These are phyloP conservation scores for Podaxis mareebaensis DNA, from an alignment of 768 basidiomycete genomes.

Conservation along the genomic window DNA sequence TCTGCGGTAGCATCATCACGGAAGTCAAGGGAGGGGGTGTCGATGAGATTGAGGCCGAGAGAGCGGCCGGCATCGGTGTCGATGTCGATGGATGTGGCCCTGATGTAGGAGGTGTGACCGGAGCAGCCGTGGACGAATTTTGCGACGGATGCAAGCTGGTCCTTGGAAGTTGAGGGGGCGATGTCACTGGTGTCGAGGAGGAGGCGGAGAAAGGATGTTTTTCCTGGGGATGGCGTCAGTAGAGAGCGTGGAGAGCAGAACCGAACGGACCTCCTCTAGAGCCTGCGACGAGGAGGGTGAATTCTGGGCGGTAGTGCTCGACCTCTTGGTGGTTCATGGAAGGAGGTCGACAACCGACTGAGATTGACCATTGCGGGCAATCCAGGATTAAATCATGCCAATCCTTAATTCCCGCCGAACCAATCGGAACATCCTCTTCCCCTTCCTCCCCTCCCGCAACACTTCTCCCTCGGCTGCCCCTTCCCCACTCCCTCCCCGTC, in stretches of 20 bases:
- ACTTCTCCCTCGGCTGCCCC: not conserved
- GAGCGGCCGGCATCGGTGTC: constrained; percentile 53
- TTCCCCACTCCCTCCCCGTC: not conserved
- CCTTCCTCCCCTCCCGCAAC: constrained; percentile 22
- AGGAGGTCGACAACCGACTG: constrained; percentile 51
- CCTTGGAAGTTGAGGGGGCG: constrained; percentile 59
- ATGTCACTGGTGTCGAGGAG: constrained; percentile 80
- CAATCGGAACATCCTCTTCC: constrained; percentile 61
- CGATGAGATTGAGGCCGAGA: constrained; percentile 71
- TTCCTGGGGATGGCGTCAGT: constrained; percentile 46
- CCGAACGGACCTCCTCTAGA: constrained; percentile 61
- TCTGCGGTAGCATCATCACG: constrained; percentile 65
- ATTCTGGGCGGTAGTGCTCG: constrained; percentile 41
- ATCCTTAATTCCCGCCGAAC: constrained; percentile 58
- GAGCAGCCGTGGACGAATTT: constrained; percentile 79
- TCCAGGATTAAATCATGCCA: constrained; percentile 54
- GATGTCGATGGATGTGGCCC: constrained; percentile 72
- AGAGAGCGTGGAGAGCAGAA: constrained; percentile 17
- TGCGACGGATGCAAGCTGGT: constrained; percentile 78
- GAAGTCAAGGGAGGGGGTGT: constrained; percentile 82
- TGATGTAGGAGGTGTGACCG: constrained; percentile 72
- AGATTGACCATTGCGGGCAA: constrained; percentile 63
- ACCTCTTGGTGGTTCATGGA: constrained; percentile 64
- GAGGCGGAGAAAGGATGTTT: constrained; percentile 85
- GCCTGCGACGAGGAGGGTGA: constrained; percentile 81